Base-by-base conservation (phyloP, 768 basidiomycete species). In the Lactarius hatsudake region DNA sequence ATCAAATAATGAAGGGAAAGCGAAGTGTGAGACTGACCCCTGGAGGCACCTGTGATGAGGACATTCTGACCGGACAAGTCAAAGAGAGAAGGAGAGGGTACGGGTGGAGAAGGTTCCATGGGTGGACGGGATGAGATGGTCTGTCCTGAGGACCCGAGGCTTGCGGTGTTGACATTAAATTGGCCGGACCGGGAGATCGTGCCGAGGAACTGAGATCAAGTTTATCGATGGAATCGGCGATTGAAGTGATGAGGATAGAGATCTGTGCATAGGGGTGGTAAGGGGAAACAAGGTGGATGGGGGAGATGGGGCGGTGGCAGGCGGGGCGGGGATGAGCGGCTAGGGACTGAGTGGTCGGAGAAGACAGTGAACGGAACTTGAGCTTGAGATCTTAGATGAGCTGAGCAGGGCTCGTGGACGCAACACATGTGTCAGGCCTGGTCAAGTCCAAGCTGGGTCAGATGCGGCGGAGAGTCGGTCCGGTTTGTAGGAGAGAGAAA, bases 31-130 rank as follows among this genome's bases (percentile, higher is more conserved):
- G 73, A 77, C 79, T 68, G 75, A 89, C 90, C 91, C 76, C 91
- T 81, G 28, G 89, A 86, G 38, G 87, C 89, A 68, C 92, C 92
- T 45, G 93, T 94, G 73, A 94, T 84, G 77, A 94, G 86, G 42
- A 84, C 90, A 65, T 84, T 88, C 74, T 87, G 81, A 65, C 86
- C 85, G 3, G 77, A 74, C 73, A 94, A 84, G 65, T 84, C 83
- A 77, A 93, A 93, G 59, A 94, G 84, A 43, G 81, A 76, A 68
- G 77, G 83, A 15, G 86, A 78, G 72, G 77, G 81, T 73, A 78
- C 69, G 40, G 76, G 69, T 32, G 87, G 85, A 45, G 86, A 81
- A 66, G 81, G 79, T 73, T 86, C 83, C 85, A 87, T 87, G 34
- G 58, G 55, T 48, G 26, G 13, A 42, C 13, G 12, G 23, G 60